Evolutionary conservation across 805 yeast genomes (phyloP).

Genomic region (Isabelozyma rhagii): DNA sequence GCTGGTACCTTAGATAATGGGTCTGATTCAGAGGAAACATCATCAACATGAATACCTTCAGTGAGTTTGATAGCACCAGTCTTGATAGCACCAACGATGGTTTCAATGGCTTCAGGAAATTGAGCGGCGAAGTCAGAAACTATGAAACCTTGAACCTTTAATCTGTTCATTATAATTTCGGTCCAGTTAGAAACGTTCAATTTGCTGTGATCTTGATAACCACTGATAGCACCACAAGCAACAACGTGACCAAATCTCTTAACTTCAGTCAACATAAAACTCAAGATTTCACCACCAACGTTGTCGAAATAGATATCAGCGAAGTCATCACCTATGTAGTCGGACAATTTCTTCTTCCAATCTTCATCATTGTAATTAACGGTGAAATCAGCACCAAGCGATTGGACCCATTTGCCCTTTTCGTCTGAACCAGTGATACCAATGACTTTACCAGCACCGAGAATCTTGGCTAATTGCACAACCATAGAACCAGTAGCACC

Average conservation of each 20-base stretch:
- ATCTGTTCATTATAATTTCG: slow-evolving; percentile 46
- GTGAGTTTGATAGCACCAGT: slow-evolving; percentile 39
- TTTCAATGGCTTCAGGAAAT: slow-evolving; percentile 34
- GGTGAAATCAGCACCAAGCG: slow-evolving; percentile 51
- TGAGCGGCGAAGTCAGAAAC: slow-evolving; percentile 41
- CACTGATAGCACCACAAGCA: slow-evolving; percentile 65
- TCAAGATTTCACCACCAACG: slow-evolving; percentile 62
- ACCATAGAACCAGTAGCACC: slow-evolving; percentile 70
- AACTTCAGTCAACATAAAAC: slow-evolving; percentile 36
- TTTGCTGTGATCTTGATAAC: slow-evolving; percentile 45
- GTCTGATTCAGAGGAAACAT: slow-evolving; percentile 30
- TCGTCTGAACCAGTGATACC: slow-evolving; percentile 62
- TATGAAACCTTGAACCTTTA: slow-evolving; percentile 53
- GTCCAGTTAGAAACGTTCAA: slow-evolving; percentile 38
- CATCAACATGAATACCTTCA: slow-evolving; percentile 38
- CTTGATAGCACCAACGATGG: slow-evolving; percentile 32
- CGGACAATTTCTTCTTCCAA: slow-evolving; percentile 19
- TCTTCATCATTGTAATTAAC: slow-evolving; percentile 47
- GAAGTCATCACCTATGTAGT: slow-evolving; percentile 41
- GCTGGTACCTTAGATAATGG: slow-evolving; percentile 44
- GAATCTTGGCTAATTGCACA: slow-evolving; percentile 55
- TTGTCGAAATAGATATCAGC: slow-evolving; percentile 58
- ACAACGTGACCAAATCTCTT: slow-evolving; percentile 44
- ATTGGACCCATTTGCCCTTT: slow-evolving; percentile 52
- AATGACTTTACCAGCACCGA: slow-evolving; percentile 53